Evolutionary conservation across 495 filamentous ascomycete genomes (phyloP), one percentile per base, ranked within the genome.

Genomic region (Penicillium canescens): DNA sequence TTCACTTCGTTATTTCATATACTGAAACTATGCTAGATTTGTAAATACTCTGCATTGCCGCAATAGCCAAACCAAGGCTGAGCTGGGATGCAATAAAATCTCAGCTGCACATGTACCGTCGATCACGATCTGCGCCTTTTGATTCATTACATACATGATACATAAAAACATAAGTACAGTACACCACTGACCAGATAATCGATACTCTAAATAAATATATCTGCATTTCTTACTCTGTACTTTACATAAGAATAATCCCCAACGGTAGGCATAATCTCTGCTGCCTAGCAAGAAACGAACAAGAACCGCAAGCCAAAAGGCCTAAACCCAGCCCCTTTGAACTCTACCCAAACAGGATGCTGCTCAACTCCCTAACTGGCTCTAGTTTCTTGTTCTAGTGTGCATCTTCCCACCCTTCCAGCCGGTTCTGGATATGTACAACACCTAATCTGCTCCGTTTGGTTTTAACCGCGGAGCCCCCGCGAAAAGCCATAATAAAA

Each of bases 31-130:
- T 31, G 28, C 28, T 7, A 9, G 8, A 31, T 31, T 31, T 31
- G 28, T 8, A 31, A 31, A 46, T 35, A 46, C 43, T 39, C 52
- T 62, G 52, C 54, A 54, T 49, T 51, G 20, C 41, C 28, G 56
- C 54, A 20, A 46, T 48, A 57, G 54, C 57, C 45, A 35, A 51
- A 53, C 47, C 47, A 51, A 46, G 63, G 54, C 60, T 66, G 49
- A 63, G 63, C 60, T 58, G 57, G 61, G 52, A 63, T 42, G 63
- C 52, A 63, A 61, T 51, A 54, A 50, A 41, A 26, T 38, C 62
- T 65, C 51, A 63, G 56, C 44, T 60, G 59, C 59, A 43, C 49
- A 61, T 39, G 63, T 51, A 57, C 56, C 18, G 61, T 62, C 58
- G 61, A 65, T 67, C 61, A 42, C 38, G 59, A 65, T 62, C 55